phyloP scores from a whole-genome alignment of 441 rosid species.

The Jatropha multifida region DNA sequence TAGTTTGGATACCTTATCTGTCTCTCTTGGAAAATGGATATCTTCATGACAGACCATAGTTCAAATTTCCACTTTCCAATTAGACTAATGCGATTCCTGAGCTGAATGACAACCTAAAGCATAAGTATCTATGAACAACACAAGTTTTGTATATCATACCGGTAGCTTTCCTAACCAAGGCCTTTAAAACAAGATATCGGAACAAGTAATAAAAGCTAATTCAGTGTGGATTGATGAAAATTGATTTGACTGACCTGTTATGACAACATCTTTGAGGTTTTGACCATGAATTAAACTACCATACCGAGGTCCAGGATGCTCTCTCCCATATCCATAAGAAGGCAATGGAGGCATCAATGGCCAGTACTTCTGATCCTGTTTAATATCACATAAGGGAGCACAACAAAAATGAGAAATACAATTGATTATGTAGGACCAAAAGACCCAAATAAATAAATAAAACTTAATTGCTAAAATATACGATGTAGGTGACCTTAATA shows the following conservation, averaged over 20 bases:
- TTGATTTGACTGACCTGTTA: constrained; percentile 57
- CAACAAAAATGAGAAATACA: not conserved
- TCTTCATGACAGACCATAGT: not conserved
- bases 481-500: not conserved
- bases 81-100: not conserved
- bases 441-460: not conserved
- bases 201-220: not conserved
- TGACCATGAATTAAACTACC: constrained; percentile 97
- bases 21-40: not conserved
- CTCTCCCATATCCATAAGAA: constrained; percentile 92
- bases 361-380: constrained; percentile 83
- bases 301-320: constrained; percentile 85
- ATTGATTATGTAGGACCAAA: constrained; percentile 6
- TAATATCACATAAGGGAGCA: constrained; percentile 16
- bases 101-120: not conserved
- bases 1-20: not conserved
- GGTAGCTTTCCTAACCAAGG: not conserved
- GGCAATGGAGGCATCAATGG: constrained; percentile 92
- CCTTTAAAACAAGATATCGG: not conserved
- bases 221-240: not conserved
- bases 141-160: not conserved
- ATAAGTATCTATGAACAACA: not conserved
- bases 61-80: no score
- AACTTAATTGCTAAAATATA: not conserved
- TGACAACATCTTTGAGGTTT: constrained; percentile 84